Conservation (phyloP, 2,329 filamentous ascomycete species). For the Colletotrichum tropicale region DNA sequence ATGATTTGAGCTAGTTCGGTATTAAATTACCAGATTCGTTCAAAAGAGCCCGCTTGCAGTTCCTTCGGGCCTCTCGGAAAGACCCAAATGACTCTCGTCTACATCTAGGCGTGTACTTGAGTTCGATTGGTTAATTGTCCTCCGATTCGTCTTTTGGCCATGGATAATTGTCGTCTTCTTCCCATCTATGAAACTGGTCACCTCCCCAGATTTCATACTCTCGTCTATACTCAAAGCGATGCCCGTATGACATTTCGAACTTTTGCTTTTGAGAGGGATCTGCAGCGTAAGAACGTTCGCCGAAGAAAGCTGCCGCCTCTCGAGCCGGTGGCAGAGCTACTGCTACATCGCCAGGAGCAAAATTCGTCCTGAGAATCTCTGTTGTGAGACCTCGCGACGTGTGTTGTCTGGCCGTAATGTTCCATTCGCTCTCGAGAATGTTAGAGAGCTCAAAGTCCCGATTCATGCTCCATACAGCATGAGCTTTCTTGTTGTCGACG, state of each 20-base stretch:
- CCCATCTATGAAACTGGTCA: background rate
- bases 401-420: background rate
- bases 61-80: background rate
- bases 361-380: background rate
- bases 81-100: background rate
- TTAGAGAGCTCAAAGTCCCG: background rate
- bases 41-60: background rate
- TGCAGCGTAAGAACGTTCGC: background rate
- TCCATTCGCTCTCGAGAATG: fast-evolving
- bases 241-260: background rate
- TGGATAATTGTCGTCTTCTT: background rate
- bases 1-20: background rate
- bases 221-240: background rate
- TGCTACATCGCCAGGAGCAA: background rate
- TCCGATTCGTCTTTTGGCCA: background rate
- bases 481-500: background rate
- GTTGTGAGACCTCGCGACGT: background rate
- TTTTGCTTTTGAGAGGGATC: background rate
- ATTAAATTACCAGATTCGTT: background rate
- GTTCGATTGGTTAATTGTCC: background rate
- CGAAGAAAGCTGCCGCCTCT: background rate
- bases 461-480: background rate
- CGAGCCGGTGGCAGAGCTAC: background rate
- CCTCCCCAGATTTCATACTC: background rate
- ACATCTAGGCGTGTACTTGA: background rate